These are phyloP conservation scores for Claviceps humidiphila DNA, from an alignment of 2,329 filamentous ascomycete species.

Conservation along the genomic window DNA sequence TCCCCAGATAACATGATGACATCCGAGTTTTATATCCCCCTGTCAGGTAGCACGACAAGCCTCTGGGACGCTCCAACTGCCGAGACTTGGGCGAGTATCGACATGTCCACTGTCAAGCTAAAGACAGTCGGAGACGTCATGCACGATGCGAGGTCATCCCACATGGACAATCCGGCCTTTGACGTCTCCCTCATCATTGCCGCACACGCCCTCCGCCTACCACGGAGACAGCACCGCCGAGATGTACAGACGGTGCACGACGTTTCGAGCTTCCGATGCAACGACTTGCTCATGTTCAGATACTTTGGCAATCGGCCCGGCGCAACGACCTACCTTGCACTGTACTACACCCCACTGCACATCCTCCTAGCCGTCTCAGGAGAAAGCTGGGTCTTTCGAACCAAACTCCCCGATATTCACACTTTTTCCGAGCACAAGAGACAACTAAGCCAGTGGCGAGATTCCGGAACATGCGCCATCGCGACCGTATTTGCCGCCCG, in stretches of 20 bases:
- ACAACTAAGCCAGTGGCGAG: conserved; percentile 32
- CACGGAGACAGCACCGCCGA: conserved; percentile 17
- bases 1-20: conserved; percentile 24
- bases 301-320: conserved; percentile 32
- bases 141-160: conserved; percentile 21
- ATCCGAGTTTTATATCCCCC: conserved; percentile 28
- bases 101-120: conserved; percentile 13
- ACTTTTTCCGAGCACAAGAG: conserved; percentile 34
- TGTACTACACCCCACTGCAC: conserved; percentile 45
- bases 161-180: conserved; percentile 22
- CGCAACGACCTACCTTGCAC: conserved; percentile 41
- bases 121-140: conserved; percentile 16
- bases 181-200: conserved; percentile 29
- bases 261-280: conserved; percentile 11
- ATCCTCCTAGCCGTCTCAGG: conserved; percentile 44
- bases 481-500: conserved; percentile 38
- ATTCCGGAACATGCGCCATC: conserved; percentile 29
- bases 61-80: conserved; percentile 36
- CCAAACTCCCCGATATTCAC: conserved; percentile 32
- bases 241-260: conserved; percentile 16
- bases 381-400: conserved; percentile 44
- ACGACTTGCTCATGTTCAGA: conserved; percentile 17
- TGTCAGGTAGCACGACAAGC: conserved; percentile 28
- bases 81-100: conserved; percentile 31
- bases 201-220: conserved; percentile 24